These are phyloP conservation scores for Trametopsis cervina DNA, from an alignment of 768 basidiomycete species.

Conservation along the genomic window DNA sequence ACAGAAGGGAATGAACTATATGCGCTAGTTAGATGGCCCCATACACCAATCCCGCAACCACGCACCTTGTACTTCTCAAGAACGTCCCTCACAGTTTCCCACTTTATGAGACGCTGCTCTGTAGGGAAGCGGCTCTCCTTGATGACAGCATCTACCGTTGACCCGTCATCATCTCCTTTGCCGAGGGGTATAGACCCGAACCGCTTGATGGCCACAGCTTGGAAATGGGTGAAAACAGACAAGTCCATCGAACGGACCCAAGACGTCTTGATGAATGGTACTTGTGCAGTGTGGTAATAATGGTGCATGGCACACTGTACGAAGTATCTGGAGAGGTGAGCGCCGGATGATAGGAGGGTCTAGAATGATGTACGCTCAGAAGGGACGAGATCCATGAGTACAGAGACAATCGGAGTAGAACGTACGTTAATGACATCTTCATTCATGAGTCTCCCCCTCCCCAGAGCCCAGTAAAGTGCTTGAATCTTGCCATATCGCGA, in stretches of 20 bases:
- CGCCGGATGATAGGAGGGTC: constrained; percentile 71
- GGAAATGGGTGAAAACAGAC: constrained; percentile 55
- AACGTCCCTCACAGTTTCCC: constrained; percentile 60
- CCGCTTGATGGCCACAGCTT: constrained; percentile 46
- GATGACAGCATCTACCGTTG: constrained; percentile 54
- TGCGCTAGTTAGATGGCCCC: constrained; percentile 2
- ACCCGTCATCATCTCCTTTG: constrained; percentile 74
- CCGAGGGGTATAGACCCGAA: constrained; percentile 62
- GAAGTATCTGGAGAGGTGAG: constrained; percentile 73
- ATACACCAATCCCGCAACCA: constrained; percentile 11
- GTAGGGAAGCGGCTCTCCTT: constrained; percentile 63
- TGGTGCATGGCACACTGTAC: constrained; percentile 75
- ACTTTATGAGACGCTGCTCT: constrained; percentile 49
- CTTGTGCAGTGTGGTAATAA: constrained; percentile 57
- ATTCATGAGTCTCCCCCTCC: constrained; percentile 58
- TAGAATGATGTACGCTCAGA: constrained; percentile 21
- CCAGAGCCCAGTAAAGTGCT: constrained; percentile 71
- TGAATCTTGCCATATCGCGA: constrained; percentile 62
- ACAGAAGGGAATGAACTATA: constrained; percentile 73
- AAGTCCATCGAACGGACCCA: constrained; percentile 68
- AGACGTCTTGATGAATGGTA: constrained; percentile 66
- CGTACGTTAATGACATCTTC: constrained; percentile 66
- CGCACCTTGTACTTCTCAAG: constrained; percentile 63
- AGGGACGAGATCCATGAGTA: constrained; percentile 7
- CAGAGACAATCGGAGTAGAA: constrained; percentile 9